Conservation (phyloP, 139 green algal genomes). For the Chlamydomonas eustigma region DNA sequence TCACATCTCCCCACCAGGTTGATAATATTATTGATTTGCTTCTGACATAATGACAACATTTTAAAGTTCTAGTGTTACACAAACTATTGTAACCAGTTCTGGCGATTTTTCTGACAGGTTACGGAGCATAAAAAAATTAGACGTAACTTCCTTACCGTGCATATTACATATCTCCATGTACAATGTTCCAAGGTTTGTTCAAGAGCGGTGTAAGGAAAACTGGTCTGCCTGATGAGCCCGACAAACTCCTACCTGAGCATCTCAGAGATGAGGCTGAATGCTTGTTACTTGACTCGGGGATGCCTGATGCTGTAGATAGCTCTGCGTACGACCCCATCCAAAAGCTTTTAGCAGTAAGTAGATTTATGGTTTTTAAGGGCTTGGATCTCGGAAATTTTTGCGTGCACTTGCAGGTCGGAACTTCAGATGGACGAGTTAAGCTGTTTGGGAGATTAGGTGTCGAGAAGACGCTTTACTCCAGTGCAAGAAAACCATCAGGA, state of each 20-base stretch:
- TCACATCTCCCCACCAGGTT: too few species aligned
- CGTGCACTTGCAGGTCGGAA: slow-evolving; percentile 29
- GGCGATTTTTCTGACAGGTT: too few species aligned
- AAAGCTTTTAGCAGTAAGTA: slow-evolving; percentile 38
- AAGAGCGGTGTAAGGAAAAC: not conserved
- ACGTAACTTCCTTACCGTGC: too few species aligned
- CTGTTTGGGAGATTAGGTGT: slow-evolving; percentile 36
- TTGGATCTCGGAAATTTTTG: not conserved
- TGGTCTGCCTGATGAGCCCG: not conserved
- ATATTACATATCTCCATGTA: too few species aligned
- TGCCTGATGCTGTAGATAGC: slow-evolving; percentile 21
- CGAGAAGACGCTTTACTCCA: slow-evolving; percentile 27
- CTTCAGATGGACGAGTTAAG: slow-evolving; percentile 38
- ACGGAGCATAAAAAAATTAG: too few species aligned
- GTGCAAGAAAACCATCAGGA: slow-evolving; percentile 6
- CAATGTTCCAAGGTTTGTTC: not conserved
- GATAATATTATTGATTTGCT: too few species aligned
- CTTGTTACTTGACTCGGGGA: slow-evolving; percentile 25
- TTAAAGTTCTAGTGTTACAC: too few species aligned
- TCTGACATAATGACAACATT: too few species aligned
- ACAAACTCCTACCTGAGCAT: not conserved
- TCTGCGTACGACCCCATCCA: slow-evolving; percentile 44
- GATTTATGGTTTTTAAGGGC: not conserved
- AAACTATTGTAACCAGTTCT: too few species aligned
- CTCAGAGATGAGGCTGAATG: slow-evolving; percentile 6